Base-by-base conservation (phyloP, 495 filamentous ascomycete species). In the Penicillium soppii region DNA sequence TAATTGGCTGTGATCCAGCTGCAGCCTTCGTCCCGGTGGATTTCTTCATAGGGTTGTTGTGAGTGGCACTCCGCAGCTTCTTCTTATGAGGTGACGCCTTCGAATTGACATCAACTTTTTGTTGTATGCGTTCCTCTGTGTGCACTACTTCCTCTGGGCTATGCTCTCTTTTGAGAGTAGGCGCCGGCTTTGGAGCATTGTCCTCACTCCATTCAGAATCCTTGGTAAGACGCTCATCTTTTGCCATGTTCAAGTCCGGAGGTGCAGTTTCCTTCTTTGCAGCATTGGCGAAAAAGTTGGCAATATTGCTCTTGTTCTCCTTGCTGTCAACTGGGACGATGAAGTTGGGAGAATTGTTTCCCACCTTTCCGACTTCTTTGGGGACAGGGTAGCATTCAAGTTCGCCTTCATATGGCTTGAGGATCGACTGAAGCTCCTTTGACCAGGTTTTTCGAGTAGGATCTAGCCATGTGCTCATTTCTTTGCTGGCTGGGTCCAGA, bases 351-450 rank as follows among this genome's bases (percentile, higher is more conserved):
- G 85, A 90, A 63, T 95, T 88, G 54, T 96, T 95, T n/a, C 92
- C 91, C 2, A 95, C 94, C 71, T 96, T 97, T 0, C 91, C 91
- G 0, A 98, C 94, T 10, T 94, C 92, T 64, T 89, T 89, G 38
- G 79, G 81, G 2, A 98, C 94, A 12, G 85, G 80, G 64, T 96
- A 97, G 22, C 86, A 83, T 35, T 95, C 92, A 23, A 98, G 68
- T 49, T 90, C 89, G 0, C 89, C 89, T 21, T 78, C 67, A 53
- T 83, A 97, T 0, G 94, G 91, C 58, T 80, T 84, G 21, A 97
- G 63, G 8, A 94, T 68, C 2, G 66, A 72, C 61, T 96, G 91
- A 26, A 98, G 71, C 17, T 92, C 87, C 43, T 77, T 79, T 16
- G 80, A 85, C 92, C 92, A 97, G 39, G 81, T 82, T 7, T 71